phyloP scores from a whole-genome alignment of 2,329 filamentous ascomycete species.

The Cladosporium sphaerospermum region DNA sequence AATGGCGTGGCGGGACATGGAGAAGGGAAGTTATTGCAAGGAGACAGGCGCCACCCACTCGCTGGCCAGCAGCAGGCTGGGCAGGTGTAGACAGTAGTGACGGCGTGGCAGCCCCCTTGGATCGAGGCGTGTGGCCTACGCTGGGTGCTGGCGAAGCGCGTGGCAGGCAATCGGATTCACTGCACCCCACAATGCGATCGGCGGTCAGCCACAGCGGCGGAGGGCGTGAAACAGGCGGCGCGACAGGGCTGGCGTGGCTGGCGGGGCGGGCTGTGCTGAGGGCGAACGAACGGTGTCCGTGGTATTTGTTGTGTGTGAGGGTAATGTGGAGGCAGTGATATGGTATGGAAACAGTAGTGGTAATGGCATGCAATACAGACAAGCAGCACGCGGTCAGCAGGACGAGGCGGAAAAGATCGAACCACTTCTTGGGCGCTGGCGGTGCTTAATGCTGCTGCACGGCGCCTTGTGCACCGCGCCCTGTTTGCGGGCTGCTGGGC shows the following conservation, averaged over 20 bases:
- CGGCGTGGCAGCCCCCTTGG: conserved; percentile 2
- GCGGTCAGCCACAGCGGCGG: no score
- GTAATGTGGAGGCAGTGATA: no score
- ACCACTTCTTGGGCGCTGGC: neutral
- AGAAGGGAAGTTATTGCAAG: neutral
- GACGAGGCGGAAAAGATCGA: neutral
- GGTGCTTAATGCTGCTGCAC: neutral
- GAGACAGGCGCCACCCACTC: neutral
- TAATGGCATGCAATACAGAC: neutral
- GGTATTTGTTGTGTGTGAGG: no score
- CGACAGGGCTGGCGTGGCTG: neutral
- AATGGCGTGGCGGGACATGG: conserved; percentile 10
- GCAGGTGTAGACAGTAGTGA: neutral
- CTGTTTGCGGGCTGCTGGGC: neutral
- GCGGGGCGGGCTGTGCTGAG: neutral
- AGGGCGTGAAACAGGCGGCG: neutral
- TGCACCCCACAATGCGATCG: neutral
- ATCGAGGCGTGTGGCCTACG: neutral
- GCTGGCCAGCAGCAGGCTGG: conserved; percentile 11
- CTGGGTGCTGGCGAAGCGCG: neutral
- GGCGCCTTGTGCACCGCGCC: neutral
- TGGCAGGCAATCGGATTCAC: no score
- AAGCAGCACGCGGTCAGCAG: neutral
- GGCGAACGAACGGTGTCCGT: neutral
- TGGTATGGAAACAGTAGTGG: neutral